Evolutionary conservation across 805 yeast species (phyloP).

Genomic region (Kuraishia hungarica): DNA sequence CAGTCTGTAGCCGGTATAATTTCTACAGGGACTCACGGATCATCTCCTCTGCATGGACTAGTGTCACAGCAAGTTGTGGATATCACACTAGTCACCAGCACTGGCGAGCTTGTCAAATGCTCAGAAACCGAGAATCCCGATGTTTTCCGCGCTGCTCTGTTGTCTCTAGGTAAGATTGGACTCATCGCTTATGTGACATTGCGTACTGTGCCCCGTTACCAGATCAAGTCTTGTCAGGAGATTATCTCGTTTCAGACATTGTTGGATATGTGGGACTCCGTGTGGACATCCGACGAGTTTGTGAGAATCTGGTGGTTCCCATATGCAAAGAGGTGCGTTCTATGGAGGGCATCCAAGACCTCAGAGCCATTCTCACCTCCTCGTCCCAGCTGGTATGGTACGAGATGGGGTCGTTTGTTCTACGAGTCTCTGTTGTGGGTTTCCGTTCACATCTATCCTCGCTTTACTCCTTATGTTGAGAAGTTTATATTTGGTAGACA

Average conservation of each 20-base stretch:
- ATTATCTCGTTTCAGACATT: constrained; percentile 71
- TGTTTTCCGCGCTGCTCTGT: constrained; percentile 70
- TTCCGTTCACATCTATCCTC: constrained; percentile 64
- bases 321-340: constrained; percentile 72
- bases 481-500: constrained; percentile 78
- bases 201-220: constrained; percentile 77
- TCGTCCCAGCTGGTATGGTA: constrained; percentile 79
- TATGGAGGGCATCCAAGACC: constrained; percentile 87
- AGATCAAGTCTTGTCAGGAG: constrained; percentile 73
- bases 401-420: constrained; percentile 65
- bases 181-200: constrained; percentile 79
- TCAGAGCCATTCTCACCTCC: constrained; percentile 54
- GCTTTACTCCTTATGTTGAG: constrained; percentile 79
- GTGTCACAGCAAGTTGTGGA: constrained; percentile 83
- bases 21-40: constrained; percentile 95
- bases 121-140: constrained; percentile 56
- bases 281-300: constrained; percentile 88
- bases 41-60: constrained; percentile 87
- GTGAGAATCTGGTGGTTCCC: constrained; percentile 98
- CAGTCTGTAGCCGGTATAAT: constrained; percentile 95
- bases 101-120: constrained; percentile 63
- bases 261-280: constrained; percentile 59
- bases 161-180: constrained; percentile 89
- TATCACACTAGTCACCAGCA: constrained; percentile 64
- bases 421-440: constrained; percentile 77